Percentiles rank a stretch among this genome's conserved stretches.
These are phyloP conservation scores for Trichoderma aggressivum DNA, from an alignment of 2,329 filamentous ascomycete genomes.

Conservation along the genomic window DNA sequence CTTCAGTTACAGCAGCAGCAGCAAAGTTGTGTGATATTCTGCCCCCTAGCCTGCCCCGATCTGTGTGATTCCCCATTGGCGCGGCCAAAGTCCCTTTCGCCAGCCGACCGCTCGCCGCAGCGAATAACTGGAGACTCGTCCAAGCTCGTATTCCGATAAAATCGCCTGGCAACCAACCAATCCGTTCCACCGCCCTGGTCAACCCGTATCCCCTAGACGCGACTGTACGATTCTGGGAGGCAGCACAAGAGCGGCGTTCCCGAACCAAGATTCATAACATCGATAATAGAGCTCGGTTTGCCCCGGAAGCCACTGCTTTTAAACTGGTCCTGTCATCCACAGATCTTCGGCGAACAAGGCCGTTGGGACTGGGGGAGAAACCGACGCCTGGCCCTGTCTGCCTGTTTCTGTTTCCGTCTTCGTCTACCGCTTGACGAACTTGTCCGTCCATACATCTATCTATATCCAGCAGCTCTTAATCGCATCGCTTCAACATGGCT, in stretches of 20 bases:
- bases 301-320: neutral
- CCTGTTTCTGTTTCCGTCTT: neutral
- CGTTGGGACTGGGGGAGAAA: slow-evolving; percentile 16
- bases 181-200: slow-evolving; percentile 29
- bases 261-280: slow-evolving; percentile 14
- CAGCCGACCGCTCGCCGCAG: slow-evolving; percentile 14
- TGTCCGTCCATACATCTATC: neutral
- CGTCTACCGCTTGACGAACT: neutral
- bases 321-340: slow-evolving; percentile 12
- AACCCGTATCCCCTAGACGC: slow-evolving; percentile 25
- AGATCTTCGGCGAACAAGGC: slow-evolving; percentile 17
- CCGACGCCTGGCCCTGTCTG: slow-evolving; percentile 4
- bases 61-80: slow-evolving; percentile 10
- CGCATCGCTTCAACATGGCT: slow-evolving; percentile 38
- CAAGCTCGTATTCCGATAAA: slow-evolving; percentile 31
- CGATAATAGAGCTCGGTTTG: neutral
- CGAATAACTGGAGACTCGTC: slow-evolving; percentile 21
- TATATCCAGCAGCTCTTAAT: neutral
- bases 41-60: slow-evolving; percentile 1
- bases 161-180: slow-evolving; percentile 26
- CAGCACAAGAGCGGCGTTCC: slow-evolving; percentile 18
- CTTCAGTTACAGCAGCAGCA: neutral
- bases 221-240: slow-evolving; percentile 20
- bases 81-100: neutral
- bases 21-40: neutral